Evolutionary conservation across 257 asterid genomes (phyloP).

Genomic region (Primulina eburnea): DNA sequence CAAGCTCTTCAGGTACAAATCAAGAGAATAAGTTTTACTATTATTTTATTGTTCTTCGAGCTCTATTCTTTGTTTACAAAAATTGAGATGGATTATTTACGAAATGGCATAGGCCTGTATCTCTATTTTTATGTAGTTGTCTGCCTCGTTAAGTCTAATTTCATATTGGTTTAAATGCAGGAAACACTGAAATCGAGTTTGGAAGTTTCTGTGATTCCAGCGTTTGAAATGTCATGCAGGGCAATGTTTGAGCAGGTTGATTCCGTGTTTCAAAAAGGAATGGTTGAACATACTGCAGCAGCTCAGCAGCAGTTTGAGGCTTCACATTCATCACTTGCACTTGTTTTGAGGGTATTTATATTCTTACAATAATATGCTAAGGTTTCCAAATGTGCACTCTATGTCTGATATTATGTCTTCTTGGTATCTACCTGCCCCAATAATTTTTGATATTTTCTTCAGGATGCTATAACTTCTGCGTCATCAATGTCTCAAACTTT

Average conservation of each 20-base stretch:
- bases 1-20: constrained; percentile 86
- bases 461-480: constrained; percentile 89
- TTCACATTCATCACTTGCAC: constrained; percentile 75
- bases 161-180: constrained; percentile 42
- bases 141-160: not conserved
- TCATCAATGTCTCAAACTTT: constrained; percentile 80
- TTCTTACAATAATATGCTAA: not conserved
- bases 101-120: not conserved
- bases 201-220: constrained; percentile 86
- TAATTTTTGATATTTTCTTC: constrained; percentile 15
- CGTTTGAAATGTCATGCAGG: constrained; percentile 90
- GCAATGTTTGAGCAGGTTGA: constrained; percentile 96
- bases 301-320: constrained; percentile 84
- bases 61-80: not conserved
- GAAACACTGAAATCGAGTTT: constrained; percentile 73
- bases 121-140: not conserved
- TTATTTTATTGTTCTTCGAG: not conserved
- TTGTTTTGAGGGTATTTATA: constrained; percentile 65
- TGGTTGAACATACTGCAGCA: constrained; percentile 69
- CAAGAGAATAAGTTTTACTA: not conserved
- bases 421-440: not conserved
- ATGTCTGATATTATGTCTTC: not conserved
- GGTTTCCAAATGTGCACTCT: not conserved
- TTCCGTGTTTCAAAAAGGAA: constrained; percentile 82
- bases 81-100: not conserved